Conservation (phyloP, 1,284 basidiomycete species). For the Moniliophthora roreri region DNA sequence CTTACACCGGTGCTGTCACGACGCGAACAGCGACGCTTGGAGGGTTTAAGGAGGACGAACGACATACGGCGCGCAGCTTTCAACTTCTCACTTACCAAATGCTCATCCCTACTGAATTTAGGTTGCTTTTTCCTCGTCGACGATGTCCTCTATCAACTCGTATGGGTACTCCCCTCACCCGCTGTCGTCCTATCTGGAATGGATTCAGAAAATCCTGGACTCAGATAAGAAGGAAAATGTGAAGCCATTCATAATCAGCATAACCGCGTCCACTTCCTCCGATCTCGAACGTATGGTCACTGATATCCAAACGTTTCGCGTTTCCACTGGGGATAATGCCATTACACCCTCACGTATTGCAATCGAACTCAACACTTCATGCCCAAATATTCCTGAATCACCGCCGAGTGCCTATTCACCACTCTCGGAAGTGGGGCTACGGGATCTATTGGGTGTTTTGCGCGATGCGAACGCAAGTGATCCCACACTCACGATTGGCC, state of each 20-base stretch:
- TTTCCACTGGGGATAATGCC: conserved; percentile 32
- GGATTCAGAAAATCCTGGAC: conserved; percentile 56
- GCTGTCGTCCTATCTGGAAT: conserved; percentile 59
- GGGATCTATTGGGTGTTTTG: conserved; percentile 53
- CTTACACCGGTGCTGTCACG: conserved; percentile 72
- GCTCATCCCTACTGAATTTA: conserved; percentile 24
- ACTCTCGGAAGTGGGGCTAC: conserved; percentile 20
- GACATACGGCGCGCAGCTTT: conserved; percentile 51
- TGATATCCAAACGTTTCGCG: conserved; percentile 57
- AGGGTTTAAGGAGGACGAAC: conserved; percentile 63
- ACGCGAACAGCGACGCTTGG: conserved; percentile 70
- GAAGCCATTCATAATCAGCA: conserved; percentile 77
- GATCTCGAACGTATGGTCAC: conserved; percentile 56
- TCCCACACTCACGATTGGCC: conserved; percentile 62
- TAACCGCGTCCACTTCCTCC: conserved; percentile 56
- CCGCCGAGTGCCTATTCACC: conserved; percentile 66
- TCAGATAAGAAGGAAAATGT: conserved; percentile 15
- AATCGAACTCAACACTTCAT: conserved; percentile 78
- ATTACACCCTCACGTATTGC: conserved; percentile 44
- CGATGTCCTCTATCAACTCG: conserved; percentile 66
- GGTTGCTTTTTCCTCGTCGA: conserved; percentile 56
- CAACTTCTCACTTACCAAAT: not conserved
- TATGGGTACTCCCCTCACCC: conserved; percentile 82
- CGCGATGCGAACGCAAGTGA: conserved; percentile 47
- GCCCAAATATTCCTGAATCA: conserved; percentile 68